Base-by-base conservation (phyloP, 2,329 filamentous ascomycete genomes). In the Amauroascus niger region DNA sequence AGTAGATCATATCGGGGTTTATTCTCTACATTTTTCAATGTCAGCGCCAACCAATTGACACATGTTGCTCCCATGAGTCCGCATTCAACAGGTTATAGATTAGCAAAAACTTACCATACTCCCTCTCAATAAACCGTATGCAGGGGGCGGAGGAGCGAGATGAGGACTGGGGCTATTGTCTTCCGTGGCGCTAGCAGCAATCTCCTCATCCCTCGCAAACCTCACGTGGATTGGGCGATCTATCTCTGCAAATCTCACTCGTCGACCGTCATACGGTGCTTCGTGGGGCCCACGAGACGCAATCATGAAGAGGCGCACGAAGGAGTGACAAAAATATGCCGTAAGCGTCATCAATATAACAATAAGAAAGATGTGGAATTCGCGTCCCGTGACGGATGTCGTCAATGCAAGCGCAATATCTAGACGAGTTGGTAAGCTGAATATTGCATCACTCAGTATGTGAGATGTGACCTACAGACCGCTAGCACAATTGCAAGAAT, bases 71-170 rank as follows among this genome's bases (percentile, higher is more conserved):
- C 16, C 6, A 40, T 40, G 20, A 40, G 5, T 20, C 14, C 30
- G 3, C 5, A 26, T 6, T 8, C 6, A 16, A 41, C 26, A 33
- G n/a, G n/a, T n/a, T 58, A 8, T n/a, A 43, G 8, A 35, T 22
- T 16, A 16, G 24, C 1, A 41, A 32, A n/a, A 46, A 81, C 83
- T 68, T 77, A 87, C 84, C 69, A 93, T 87, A 63, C 85, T 91
- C 67, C 84, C 83, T 50, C 88, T 77, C 87, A 88, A 94, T 0
- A 88, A 72, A 0, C 89, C 89, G 65, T 95, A 95, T 1, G 88
- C 88, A 0, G 90, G 89, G 3, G 90, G 89, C 7, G 82, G 80
- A 18, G 76, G 59, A 61, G 63, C 65, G 52, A 67, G 33, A n/a
- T 35, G 22, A n/a, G 14, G 6, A 9, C 26, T 39, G 0, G 77